phyloP scores from a whole-genome alignment of 805 yeast genomes.

The Kluyveromyces wickerhamii region DNA sequence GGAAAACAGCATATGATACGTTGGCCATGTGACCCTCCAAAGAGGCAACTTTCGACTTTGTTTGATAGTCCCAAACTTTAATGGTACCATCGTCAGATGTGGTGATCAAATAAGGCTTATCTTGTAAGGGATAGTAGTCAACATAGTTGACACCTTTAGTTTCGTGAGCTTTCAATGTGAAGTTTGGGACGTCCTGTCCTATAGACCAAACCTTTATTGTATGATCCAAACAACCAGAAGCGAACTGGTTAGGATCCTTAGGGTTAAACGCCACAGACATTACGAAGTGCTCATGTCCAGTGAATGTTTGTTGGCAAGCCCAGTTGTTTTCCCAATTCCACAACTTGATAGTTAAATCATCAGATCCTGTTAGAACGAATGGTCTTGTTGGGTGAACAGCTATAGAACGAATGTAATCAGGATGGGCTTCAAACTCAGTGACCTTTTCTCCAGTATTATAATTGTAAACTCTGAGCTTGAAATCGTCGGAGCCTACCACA shows the following conservation, averaged over 20 bases:
- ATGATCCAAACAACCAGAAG: conserved; percentile 92
- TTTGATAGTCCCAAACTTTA: conserved; percentile 94
- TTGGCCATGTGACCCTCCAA: conserved; percentile 90
- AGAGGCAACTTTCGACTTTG: conserved; percentile 90
- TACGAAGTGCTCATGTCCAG: conserved; percentile 93
- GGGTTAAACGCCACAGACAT: conserved; percentile 95
- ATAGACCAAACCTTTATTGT: conserved; percentile 96
- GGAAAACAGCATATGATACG: conserved; percentile 95
- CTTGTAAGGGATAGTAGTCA: conserved; percentile 94
- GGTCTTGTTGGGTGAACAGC: conserved; percentile 95
- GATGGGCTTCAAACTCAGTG: conserved; percentile 95
- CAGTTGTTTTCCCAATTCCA: conserved; percentile 98
- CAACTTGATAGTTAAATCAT: conserved; percentile 82
- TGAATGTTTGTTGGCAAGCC: conserved; percentile 83
- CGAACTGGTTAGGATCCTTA: conserved; percentile 95
- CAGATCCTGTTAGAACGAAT: conserved; percentile 78
- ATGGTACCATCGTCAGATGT: conserved; percentile 86
- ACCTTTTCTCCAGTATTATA: conserved; percentile 93
- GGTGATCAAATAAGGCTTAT: conserved; percentile 91
- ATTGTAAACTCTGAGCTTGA: conserved; percentile 86
- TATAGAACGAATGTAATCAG: conserved; percentile 88
- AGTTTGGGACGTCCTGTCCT: conserved; percentile 81
- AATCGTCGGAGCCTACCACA: conserved; percentile 93
- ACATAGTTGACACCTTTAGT: conserved; percentile 92
- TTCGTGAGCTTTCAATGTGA: conserved; percentile 85